A percentile compares a stretch with the other conserved stretches of the same genome.
Conservation (phyloP, 805 yeast genomes). For the Dipodascus geniculatus region DNA sequence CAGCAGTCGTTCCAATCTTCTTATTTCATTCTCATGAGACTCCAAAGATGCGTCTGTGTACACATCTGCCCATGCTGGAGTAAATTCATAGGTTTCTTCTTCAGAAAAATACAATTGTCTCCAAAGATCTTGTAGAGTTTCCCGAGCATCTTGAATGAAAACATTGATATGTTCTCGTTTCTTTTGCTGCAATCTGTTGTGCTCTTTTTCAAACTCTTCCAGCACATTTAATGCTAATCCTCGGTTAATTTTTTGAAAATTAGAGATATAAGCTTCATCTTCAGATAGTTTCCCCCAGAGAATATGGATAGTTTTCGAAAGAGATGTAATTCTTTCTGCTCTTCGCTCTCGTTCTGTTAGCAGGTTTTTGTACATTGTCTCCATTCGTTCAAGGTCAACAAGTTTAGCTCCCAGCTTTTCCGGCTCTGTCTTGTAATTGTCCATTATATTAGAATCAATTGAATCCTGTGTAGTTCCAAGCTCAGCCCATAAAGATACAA, state of each 20-base stretch:
- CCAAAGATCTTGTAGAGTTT: conserved; percentile 53
- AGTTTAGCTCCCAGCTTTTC: conserved; percentile 17
- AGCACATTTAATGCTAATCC: conserved; percentile 38
- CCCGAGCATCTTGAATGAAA: conserved; percentile 52
- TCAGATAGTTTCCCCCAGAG: conserved; percentile 52
- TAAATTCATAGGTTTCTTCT: conserved; percentile 38
- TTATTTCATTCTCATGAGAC: conserved; percentile 53
- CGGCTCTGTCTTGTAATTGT: conserved; percentile 14
- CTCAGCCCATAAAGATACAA: conserved; percentile 23
- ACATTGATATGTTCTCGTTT: conserved; percentile 55
- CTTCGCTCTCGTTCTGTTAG: conserved; percentile 28
- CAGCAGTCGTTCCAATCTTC: conserved; percentile 37
- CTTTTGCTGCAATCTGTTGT: conserved; percentile 44
- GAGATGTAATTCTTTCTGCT: conserved; percentile 21
- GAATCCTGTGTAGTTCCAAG: conserved; percentile 22
- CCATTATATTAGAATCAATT: conserved; percentile 18
- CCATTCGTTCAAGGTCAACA: conserved; percentile 21
- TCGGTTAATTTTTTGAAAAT: conserved; percentile 33
- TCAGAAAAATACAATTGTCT: conserved; percentile 44
- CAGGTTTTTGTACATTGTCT: conserved; percentile 15
- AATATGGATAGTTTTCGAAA: conserved; percentile 30
- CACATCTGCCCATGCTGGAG: conserved; percentile 30
- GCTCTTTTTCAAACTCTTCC: conserved; percentile 41
- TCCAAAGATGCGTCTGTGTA: conserved; percentile 50
- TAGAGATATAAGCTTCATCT: conserved; percentile 28